Evolutionary conservation across 257 asterid species (phyloP).

Genomic region (Solanum lycopersicoides): DNA sequence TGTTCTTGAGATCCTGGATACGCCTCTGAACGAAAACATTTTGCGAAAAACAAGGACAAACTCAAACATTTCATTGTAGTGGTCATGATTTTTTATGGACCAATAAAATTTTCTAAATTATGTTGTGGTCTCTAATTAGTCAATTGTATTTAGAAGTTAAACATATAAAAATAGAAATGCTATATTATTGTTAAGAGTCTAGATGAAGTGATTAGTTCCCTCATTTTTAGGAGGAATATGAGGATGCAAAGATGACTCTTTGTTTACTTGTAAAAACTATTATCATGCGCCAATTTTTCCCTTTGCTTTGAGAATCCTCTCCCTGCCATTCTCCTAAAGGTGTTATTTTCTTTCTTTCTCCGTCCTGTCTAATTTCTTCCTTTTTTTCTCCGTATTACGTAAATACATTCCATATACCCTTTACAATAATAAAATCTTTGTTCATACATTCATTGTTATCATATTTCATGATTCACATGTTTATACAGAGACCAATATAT

Average conservation of each 20-base stretch:
- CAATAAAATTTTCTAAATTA: neutral
- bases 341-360: neutral
- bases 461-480: neutral
- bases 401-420: neutral
- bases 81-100: neutral
- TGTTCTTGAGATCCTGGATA: no score
- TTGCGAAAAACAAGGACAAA: neutral
- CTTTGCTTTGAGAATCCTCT: constrained; percentile 16
- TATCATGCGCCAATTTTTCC: constrained; percentile 22
- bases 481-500: neutral
- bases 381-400: neutral
- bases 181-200: neutral
- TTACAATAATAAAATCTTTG: neutral
- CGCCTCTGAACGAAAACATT: no score
- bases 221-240: constrained; percentile 15
- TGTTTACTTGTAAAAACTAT: constrained; percentile 19
- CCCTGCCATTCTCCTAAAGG: constrained; percentile 47
- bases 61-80: neutral
- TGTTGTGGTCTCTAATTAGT: neutral
- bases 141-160: neutral
- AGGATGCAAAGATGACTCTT: constrained; percentile 26
- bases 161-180: neutral
- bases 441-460: neutral
- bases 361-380: neutral
- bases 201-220: neutral